Evolutionary conservation across 2,329 filamentous ascomycete genomes (phyloP).

Genomic region (Colletotrichum phormii): DNA sequence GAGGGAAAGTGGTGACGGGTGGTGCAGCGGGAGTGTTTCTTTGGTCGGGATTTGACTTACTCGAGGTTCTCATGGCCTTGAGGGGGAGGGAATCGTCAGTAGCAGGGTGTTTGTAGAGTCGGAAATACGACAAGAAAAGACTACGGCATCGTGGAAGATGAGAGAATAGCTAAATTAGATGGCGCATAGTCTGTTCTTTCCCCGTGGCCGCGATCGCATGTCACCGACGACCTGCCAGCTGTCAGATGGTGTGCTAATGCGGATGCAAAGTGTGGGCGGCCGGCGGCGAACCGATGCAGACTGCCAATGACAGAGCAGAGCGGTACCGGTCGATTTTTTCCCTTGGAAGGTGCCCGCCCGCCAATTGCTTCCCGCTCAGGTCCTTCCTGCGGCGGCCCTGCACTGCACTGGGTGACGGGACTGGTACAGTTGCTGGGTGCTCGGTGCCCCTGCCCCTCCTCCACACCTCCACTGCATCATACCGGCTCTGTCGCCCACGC

Average conservation of each 20-base stretch:
- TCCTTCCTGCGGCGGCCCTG: background rate
- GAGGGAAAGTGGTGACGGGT: background rate
- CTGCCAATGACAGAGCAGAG: background rate
- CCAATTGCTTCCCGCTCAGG: slow-evolving; percentile 8
- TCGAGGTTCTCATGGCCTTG: background rate
- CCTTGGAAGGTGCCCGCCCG: background rate
- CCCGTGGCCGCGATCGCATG: background rate
- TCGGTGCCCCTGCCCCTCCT: slow-evolving; percentile 37
- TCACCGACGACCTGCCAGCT: background rate
- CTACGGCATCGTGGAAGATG: background rate
- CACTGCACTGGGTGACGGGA: too few species aligned
- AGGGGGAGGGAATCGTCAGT: too few species aligned
- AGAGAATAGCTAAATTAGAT: background rate
- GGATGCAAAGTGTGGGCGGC: background rate
- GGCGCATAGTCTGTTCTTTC: too few species aligned
- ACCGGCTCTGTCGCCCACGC: slow-evolving; percentile 17
- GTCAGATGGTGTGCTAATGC: background rate
- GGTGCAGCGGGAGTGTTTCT: background rate
- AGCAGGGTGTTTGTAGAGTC: too few species aligned
- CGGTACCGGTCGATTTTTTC: slow-evolving; percentile 30
- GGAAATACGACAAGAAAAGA: background rate
- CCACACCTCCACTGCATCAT: slow-evolving; percentile 38
- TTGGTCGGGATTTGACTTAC: background rate
- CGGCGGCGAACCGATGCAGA: background rate
- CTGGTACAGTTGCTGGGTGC: background rate